phyloP scores from a whole-genome alignment of 352 stramenopile species.

The Pythium biforme region DNA sequence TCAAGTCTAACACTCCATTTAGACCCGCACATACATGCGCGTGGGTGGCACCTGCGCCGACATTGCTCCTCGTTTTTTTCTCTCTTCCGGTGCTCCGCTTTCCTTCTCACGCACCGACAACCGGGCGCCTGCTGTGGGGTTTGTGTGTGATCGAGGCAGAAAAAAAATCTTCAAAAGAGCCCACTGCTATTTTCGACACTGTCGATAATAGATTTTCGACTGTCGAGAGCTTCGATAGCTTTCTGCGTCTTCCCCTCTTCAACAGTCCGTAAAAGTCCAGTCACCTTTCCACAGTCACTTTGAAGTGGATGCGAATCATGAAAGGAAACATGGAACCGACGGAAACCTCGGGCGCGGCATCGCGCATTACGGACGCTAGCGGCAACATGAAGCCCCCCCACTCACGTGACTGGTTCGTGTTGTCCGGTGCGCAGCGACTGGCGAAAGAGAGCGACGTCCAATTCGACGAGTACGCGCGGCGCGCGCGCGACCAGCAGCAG shows the following conservation, averaged over 20 bases:
- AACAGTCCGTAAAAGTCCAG: not conserved
- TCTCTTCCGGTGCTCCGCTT: not conserved
- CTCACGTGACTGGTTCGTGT: conserved; percentile 42
- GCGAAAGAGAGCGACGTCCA: conserved; percentile 32
- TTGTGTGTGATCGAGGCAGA: conserved; percentile 11
- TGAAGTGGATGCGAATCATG: conserved; percentile 14
- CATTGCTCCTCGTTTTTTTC: conserved; percentile 22
- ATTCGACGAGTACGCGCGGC: conserved; percentile 45
- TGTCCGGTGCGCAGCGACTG: conserved; percentile 40
- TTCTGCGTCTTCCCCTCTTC: not conserved
- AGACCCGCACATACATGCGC: conserved; percentile 58
- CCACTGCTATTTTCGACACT: conserved; percentile 23
- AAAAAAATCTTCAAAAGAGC: conserved; percentile 25
- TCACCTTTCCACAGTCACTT: not conserved
- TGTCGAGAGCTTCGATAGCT: too few species aligned
- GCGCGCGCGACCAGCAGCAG: conserved; percentile 16
- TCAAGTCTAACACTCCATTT: not conserved
- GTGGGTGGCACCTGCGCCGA: conserved; percentile 59
- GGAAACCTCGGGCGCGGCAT: too few species aligned
- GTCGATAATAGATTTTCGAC: conserved; percentile 12
- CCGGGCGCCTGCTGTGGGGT: too few species aligned
- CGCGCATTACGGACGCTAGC: not conserved
- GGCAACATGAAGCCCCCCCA: not conserved
- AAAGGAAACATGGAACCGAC: conserved; percentile 17
- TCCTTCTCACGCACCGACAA: not conserved